Evolutionary conservation across 345 rosid genomes (phyloP).

Genomic region (Citrus unshiu): DNA sequence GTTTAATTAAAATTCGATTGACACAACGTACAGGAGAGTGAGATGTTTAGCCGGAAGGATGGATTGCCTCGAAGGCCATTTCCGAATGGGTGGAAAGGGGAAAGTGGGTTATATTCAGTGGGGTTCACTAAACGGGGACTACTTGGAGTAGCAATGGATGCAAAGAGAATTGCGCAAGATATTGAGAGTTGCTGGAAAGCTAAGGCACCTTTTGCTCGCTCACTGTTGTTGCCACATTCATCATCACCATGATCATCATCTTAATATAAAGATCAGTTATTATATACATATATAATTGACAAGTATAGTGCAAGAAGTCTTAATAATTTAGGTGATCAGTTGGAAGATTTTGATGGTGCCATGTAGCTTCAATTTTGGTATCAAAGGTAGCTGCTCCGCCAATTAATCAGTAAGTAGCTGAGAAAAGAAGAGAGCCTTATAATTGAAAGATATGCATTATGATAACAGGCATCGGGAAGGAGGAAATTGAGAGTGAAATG

Average conservation of each 20-base stretch:
- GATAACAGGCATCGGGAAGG: slow-evolving; percentile 11
- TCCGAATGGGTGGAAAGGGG: slow-evolving; percentile 98
- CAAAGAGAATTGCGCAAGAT: slow-evolving; percentile 72
- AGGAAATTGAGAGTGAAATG: slow-evolving; percentile 5
- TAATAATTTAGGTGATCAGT: neutral
- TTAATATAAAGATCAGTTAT: neutral
- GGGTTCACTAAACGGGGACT: slow-evolving; percentile 91
- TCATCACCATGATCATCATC: slow-evolving; percentile 5
- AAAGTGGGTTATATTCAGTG: slow-evolving; percentile 78
- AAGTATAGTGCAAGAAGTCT: neutral
- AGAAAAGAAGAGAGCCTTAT: neutral
- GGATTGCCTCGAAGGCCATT: slow-evolving; percentile 69
- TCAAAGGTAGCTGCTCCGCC: slow-evolving; percentile 23
- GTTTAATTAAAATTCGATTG: too few species aligned
- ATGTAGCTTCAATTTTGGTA: slow-evolving; percentile 10
- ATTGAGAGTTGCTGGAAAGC: slow-evolving; percentile 43
- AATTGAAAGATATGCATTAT: neutral
- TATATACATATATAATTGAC: too few species aligned
- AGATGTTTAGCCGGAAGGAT: slow-evolving; percentile 75
- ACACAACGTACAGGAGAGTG: slow-evolving; percentile 43
- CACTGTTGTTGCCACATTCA: slow-evolving; percentile 17
- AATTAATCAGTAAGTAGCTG: neutral
- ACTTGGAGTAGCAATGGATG: slow-evolving; percentile 79
- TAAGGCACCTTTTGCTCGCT: slow-evolving; percentile 19
- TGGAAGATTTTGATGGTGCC: slow-evolving; percentile 18